Conservation (phyloP, 2,329 filamentous ascomycete genomes). For the Thyridium curvatum region DNA sequence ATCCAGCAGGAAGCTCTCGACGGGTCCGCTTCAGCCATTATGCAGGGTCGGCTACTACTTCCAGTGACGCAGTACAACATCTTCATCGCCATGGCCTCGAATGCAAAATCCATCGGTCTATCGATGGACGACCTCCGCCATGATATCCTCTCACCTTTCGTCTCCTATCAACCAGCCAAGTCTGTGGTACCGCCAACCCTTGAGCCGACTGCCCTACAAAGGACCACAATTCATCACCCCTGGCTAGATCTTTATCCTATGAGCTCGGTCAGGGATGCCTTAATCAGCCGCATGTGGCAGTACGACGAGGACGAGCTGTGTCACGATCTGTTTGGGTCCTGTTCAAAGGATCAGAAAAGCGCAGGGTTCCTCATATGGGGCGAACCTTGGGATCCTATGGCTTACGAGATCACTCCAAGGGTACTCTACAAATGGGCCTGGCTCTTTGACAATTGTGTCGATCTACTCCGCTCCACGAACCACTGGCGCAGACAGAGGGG, state of each 20-base stretch:
- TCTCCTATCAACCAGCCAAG: too few relatives aligned
- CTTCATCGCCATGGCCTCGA: too few relatives aligned
- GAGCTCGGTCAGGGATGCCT: slow-evolving; percentile 17
- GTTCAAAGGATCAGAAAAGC: too few relatives aligned
- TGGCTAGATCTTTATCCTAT: slow-evolving; percentile 25
- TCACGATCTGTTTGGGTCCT: slow-evolving; percentile 21
- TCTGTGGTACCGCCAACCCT: slow-evolving; percentile 6
- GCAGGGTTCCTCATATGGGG: slow-evolving; percentile 38
- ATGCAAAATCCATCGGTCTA: too few relatives aligned
- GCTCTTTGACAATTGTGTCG: slow-evolving; percentile 27
- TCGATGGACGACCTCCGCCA: too few relatives aligned
- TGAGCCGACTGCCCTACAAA: slow-evolving; percentile 19
- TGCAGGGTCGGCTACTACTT: too few relatives aligned
- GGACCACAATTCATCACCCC: slow-evolving; percentile 19
- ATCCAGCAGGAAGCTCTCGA: too few relatives aligned
- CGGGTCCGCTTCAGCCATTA: too few relatives aligned
- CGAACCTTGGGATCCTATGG: slow-evolving; percentile 32
- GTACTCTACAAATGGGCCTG: slow-evolving; percentile 40
- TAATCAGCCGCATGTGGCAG: background rate
- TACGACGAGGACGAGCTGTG: slow-evolving; percentile 28
- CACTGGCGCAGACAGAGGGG: slow-evolving; percentile 17
- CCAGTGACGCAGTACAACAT: too few relatives aligned
- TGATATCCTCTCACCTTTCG: too few relatives aligned
- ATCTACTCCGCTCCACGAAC: slow-evolving; percentile 29
- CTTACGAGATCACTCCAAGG: slow-evolving; percentile 39